Conservation (phyloP, 345 rosid genomes). For the Syzygium aromaticum region DNA sequence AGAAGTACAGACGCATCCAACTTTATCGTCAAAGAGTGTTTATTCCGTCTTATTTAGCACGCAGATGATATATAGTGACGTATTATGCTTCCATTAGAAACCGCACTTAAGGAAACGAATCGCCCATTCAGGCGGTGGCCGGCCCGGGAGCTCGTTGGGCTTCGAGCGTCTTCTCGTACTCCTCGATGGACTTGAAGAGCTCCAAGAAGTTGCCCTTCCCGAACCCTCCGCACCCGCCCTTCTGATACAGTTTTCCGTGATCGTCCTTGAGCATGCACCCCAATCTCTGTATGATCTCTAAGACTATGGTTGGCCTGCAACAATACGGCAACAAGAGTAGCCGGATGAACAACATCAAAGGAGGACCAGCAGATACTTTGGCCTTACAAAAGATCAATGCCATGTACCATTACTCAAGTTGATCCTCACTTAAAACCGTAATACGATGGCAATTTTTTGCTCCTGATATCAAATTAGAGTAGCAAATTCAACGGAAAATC, state of each 20-base stretch:
- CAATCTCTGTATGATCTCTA: slow-evolving; percentile 86
- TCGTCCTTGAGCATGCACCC: slow-evolving; percentile 72
- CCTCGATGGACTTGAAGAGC: slow-evolving; percentile 93
- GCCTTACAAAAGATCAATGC: neutral
- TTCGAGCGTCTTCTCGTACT: slow-evolving; percentile 73
- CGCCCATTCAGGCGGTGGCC: slow-evolving; percentile 5
- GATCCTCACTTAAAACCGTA: neutral
- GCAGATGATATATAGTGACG: neutral
- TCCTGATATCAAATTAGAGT: neutral
- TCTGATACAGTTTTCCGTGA: slow-evolving; percentile 56
- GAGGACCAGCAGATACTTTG: neutral
- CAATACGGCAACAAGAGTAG: neutral
- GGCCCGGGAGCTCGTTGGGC: slow-evolving; percentile 23
- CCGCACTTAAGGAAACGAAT: neutral
- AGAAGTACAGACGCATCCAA: neutral
- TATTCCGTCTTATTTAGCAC: neutral
- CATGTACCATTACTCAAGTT: neutral
- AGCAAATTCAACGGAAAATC: neutral
- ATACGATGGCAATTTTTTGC: neutral
- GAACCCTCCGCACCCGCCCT: slow-evolving; percentile 88
- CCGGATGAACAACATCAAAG: neutral
- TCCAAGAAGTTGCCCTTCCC: slow-evolving; percentile 90
- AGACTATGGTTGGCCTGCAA: slow-evolving; percentile 74
- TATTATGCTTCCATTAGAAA: neutral
- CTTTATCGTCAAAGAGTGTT: neutral